A percentile compares a stretch with the other conserved stretches of the same genome.
phyloP scores from a whole-genome alignment of 2,329 filamentous ascomycete genomes.

The Teratosphaeria gauchensis region DNA sequence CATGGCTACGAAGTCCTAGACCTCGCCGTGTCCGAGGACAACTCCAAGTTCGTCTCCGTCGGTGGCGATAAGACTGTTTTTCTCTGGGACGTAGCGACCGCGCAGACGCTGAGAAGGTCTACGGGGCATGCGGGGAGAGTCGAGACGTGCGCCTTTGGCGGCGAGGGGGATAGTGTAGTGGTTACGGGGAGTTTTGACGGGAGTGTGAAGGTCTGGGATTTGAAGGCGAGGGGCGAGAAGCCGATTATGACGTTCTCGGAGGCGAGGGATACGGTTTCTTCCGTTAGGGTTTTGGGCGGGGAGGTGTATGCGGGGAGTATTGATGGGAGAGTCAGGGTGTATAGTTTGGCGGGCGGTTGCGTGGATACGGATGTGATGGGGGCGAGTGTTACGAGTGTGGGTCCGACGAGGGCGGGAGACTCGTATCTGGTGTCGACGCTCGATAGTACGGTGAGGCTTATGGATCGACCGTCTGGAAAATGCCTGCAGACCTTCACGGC shows the following conservation, averaged over 20 bases:
- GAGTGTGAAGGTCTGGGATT: conserved; percentile 68
- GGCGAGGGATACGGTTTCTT: conserved; percentile 57
- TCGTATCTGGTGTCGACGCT: conserved; percentile 65
- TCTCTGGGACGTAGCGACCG: conserved; percentile 84
- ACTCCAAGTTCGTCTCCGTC: conserved; percentile 74
- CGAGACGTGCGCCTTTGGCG: conserved; percentile 71
- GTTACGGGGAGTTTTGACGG: conserved; percentile 67
- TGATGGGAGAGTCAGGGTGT: conserved; percentile 70
- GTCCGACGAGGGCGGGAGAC: conserved; percentile 60
- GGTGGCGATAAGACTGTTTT: conserved; percentile 89
- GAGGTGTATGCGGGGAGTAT: conserved; percentile 67
- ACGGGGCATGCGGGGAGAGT: conserved; percentile 56
- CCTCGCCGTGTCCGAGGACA: conserved; percentile 62
- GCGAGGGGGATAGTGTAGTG: conserved; percentile 63
- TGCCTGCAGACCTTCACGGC: conserved; percentile 63
- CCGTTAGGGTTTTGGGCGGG: conserved; percentile 32
- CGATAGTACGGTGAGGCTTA: conserved; percentile 66
- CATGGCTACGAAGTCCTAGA: conserved; percentile 91
- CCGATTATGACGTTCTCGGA: conserved; percentile 66
- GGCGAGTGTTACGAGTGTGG: conserved; percentile 60
- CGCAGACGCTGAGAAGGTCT: conserved; percentile 67
- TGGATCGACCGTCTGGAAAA: conserved; percentile 67
- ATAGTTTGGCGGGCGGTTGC: conserved; percentile 71
- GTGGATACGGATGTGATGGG: conserved; percentile 56
- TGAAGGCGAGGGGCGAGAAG: conserved; percentile 43